Evolutionary conservation across 306 rosid genomes (phyloP).

Genomic region (Ammopiptanthus mongolicus): DNA sequence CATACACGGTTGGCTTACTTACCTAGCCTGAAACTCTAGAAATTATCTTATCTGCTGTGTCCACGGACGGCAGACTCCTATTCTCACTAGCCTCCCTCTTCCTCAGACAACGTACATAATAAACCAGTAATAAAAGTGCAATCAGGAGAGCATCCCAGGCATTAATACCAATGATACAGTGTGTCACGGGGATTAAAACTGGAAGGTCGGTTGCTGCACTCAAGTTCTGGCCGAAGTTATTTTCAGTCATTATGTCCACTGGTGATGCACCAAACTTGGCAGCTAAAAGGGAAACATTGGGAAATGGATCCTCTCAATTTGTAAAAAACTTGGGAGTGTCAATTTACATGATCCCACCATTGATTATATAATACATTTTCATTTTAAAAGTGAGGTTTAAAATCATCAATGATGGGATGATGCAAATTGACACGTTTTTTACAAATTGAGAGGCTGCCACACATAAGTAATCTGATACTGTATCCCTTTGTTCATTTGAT

Average conservation of each 20-base stretch:
- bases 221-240: conserved; percentile 23
- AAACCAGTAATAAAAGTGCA: conserved; percentile 17
- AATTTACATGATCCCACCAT: too few relatives aligned
- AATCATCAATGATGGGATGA: too few relatives aligned
- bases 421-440: too few relatives aligned
- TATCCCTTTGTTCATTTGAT: conserved; percentile 10
- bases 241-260: conserved; percentile 29
- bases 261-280: conserved; percentile 38
- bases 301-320: too few relatives aligned
- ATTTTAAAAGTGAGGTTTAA: too few relatives aligned
- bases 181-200: conserved; percentile 44
- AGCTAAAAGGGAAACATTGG: conserved; percentile 31
- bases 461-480: conserved; percentile 42
- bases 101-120: not conserved
- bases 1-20: conserved; percentile 46
- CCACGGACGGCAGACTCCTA: conserved; percentile 13
- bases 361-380: too few relatives aligned
- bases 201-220: conserved; percentile 30
- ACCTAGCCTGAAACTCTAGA: conserved; percentile 57
- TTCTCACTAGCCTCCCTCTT: conserved; percentile 19
- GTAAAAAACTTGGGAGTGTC: too few relatives aligned
- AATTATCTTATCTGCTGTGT: conserved; percentile 40
- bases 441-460: conserved; percentile 55
- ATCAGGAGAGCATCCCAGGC: conserved; percentile 29
- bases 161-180: conserved; percentile 11